Conservation (phyloP, 306 rosid species). For the Lupinus albus region DNA sequence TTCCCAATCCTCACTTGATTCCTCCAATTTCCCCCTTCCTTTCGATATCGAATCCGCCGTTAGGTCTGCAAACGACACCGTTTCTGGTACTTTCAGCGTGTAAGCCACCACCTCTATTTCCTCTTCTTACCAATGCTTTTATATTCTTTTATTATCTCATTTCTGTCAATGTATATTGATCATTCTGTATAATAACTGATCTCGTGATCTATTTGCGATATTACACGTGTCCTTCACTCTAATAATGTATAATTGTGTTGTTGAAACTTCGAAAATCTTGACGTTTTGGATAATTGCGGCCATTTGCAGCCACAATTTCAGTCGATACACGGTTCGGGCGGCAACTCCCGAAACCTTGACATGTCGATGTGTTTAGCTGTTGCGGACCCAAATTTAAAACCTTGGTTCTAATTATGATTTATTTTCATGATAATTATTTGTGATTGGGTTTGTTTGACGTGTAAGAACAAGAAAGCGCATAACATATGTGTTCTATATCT, state of each 20-base stretch:
- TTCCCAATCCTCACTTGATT: slow-evolving; percentile 54
- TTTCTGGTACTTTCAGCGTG: slow-evolving; percentile 90
- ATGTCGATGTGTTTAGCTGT: too few relatives aligned
- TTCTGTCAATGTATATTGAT: too few relatives aligned
- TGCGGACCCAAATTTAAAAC: too few relatives aligned
- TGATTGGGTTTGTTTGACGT: neutral
- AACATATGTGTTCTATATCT: too few relatives aligned
- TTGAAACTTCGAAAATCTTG: too few relatives aligned
- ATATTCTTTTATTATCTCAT: neutral
- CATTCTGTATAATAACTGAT: neutral
- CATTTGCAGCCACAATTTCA: too few relatives aligned
- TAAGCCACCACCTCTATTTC: slow-evolving; percentile 48
- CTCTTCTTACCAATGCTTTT: slow-evolving; percentile 10
- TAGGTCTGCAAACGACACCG: slow-evolving; percentile 91
- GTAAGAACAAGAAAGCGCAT: too few relatives aligned
- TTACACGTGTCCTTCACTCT: neutral
- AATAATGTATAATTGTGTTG: too few relatives aligned
- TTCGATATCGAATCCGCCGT: slow-evolving; percentile 97
- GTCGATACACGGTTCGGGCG: too few relatives aligned
- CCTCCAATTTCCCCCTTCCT: slow-evolving; percentile 51
- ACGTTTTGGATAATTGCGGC: too few relatives aligned
- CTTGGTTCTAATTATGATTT: neutral
- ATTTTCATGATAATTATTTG: neutral
- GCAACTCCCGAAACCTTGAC: too few relatives aligned
- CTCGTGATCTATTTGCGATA: neutral